These are phyloP conservation scores for Termitomyces sp. DNA, from an alignment of 768 basidiomycete species.

Conservation along the genomic window DNA sequence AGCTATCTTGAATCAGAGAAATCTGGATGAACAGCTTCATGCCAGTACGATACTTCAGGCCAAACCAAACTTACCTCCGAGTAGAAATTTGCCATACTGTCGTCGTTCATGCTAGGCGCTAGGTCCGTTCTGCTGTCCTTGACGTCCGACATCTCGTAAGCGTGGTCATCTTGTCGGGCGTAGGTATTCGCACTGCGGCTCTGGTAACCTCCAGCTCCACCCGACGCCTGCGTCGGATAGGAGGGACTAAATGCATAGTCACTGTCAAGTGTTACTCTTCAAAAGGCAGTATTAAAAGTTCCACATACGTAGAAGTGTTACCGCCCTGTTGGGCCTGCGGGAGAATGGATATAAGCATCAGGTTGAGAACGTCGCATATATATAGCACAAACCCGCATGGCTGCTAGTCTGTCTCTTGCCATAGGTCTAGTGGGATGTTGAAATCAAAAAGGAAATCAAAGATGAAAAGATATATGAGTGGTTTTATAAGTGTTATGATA, in stretches of 20 bases:
- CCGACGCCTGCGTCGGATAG: constrained; percentile 65
- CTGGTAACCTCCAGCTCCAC: constrained; percentile 39
- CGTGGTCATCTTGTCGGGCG: constrained; percentile 55
- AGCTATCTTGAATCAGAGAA: constrained; percentile 64
- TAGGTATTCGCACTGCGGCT: constrained; percentile 56
- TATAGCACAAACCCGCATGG: constrained; percentile 61
- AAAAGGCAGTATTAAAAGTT: not conserved
- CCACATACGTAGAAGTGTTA: constrained; percentile 41
- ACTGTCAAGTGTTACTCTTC: constrained; percentile 8
- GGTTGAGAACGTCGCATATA: not conserved
- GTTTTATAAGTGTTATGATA: constrained; percentile 8
- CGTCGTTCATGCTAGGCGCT: constrained; percentile 33
- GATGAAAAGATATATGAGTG: constrained; percentile 8
- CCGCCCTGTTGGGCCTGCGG: constrained; percentile 64
- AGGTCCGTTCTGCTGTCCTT: constrained; percentile 52
- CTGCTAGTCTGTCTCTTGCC: constrained; percentile 90
- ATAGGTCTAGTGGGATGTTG: constrained; percentile 24
- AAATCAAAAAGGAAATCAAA: constrained; percentile 13
- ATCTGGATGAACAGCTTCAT: constrained; percentile 41
- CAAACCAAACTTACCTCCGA: constrained; percentile 37
- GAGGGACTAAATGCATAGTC: constrained; percentile 39
- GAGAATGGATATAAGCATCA: constrained; percentile 4
- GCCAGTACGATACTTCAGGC: not conserved
- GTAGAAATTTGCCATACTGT: constrained; percentile 68
- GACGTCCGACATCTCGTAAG: constrained; percentile 72